phyloP scores from a whole-genome alignment of 805 yeast genomes.

The Lipomyces sp. region DNA sequence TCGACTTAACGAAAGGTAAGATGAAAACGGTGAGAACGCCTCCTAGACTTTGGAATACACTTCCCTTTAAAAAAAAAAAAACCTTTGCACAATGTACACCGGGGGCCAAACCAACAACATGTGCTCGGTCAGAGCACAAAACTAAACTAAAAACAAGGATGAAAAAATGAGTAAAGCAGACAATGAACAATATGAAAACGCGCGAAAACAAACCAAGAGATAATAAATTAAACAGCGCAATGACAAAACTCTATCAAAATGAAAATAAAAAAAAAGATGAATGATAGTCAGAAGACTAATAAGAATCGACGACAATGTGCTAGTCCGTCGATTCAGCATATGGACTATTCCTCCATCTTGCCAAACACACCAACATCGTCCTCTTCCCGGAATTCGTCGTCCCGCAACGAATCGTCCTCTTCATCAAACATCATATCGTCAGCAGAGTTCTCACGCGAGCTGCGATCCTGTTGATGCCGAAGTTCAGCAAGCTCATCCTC shows the following conservation, averaged over 20 bases:
- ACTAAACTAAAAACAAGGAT: neutral
- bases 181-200: neutral
- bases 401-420: constrained; percentile 44
- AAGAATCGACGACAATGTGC: neutral
- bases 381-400: constrained; percentile 38
- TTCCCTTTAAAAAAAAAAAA: neutral
- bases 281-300: neutral
- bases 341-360: constrained; percentile 46
- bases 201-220: neutral
- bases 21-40: constrained; percentile 5
- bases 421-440: constrained; percentile 34
- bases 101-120: constrained; percentile 1
- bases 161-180: constrained; percentile 8
- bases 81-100: constrained; percentile 1
- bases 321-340: neutral
- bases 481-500: constrained; percentile 32
- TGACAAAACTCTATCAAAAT: constrained; percentile 9
- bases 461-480: constrained; percentile 8
- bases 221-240: neutral
- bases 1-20: neutral
- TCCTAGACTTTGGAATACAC: constrained; percentile 4
- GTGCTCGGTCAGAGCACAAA: neutral
- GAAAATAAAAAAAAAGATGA: neutral
- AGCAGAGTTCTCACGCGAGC: constrained; percentile 17
- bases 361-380: constrained; percentile 45